A percentile compares a stretch with the other conserved stretches of the same genome.
These are phyloP conservation scores for Russula foetens DNA, from an alignment of 768 basidiomycete genomes.

Conservation along the genomic window DNA sequence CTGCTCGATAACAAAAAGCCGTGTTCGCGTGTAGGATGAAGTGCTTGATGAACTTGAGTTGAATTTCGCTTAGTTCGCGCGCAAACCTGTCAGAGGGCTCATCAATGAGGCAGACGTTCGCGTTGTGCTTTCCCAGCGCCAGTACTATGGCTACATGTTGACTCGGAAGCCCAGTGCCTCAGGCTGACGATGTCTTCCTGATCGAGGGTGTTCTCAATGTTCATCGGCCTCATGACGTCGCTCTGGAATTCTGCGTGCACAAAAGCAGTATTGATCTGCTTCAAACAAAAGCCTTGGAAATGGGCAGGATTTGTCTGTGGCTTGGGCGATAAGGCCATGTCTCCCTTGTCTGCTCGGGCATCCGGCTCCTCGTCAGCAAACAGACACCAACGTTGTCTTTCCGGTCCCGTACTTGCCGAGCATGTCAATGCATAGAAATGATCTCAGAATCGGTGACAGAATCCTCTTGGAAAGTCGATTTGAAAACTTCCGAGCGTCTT, in stretches of 20 bases:
- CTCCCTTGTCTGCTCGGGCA: slow-evolving; percentile 69
- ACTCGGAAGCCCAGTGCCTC: slow-evolving; percentile 97
- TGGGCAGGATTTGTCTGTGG: slow-evolving; percentile 98
- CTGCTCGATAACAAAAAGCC: slow-evolving; percentile 99
- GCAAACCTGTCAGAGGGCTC: slow-evolving; percentile 52
- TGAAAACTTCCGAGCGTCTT: slow-evolving; percentile 95
- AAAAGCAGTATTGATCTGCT: slow-evolving; percentile 90
- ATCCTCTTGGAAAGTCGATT: slow-evolving; percentile 84
- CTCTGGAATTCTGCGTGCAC: slow-evolving; percentile 99
- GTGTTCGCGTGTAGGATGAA: slow-evolving; percentile 96
- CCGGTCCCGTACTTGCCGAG: slow-evolving; percentile 98
- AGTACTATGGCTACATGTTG: slow-evolving; percentile 95
- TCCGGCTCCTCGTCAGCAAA: slow-evolving; percentile 93
- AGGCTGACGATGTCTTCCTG: slow-evolving; percentile 97
- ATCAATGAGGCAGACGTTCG: slow-evolving; percentile 89
- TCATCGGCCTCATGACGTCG: slow-evolving; percentile 98
- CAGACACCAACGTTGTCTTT: slow-evolving; percentile 96
- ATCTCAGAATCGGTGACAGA: slow-evolving; percentile 99
- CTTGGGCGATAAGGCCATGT: slow-evolving; percentile 86
- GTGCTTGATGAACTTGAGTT: slow-evolving; percentile 98
- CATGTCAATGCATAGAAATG: slow-evolving; percentile 98
- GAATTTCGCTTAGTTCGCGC: not conserved
- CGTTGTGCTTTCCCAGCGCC: slow-evolving; percentile 80
- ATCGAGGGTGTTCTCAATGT: slow-evolving; percentile 87
- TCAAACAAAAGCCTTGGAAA: slow-evolving; percentile 93